These are phyloP conservation scores for Ustilago trichophora DNA, from an alignment of 1,284 basidiomycete genomes.

Conservation along the genomic window DNA sequence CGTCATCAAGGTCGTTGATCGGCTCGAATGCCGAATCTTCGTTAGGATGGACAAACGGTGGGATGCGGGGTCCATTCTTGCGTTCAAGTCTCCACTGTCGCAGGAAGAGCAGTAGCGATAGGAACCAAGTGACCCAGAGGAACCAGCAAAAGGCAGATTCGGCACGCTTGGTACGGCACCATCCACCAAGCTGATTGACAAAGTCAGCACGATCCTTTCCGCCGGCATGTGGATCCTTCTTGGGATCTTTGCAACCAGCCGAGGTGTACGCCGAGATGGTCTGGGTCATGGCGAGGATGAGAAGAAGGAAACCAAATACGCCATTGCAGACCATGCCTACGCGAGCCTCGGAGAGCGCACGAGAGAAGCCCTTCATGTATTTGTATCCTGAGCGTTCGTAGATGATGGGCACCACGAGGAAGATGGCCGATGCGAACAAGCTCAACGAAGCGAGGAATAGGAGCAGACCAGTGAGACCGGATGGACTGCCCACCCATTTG, in stretches of 20 bases:
- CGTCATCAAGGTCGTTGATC: conserved; percentile 49
- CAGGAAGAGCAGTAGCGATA: conserved; percentile 53
- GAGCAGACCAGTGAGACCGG: conserved; percentile 56
- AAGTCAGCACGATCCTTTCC: conserved; percentile 48
- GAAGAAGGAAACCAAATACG: conserved; percentile 39
- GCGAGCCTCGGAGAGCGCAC: conserved; percentile 52
- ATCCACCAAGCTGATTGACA: conserved; percentile 45
- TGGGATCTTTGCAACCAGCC: conserved; percentile 55
- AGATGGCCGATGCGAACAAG: conserved; percentile 38
- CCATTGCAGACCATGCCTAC: conserved; percentile 57
- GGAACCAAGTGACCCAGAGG: conserved; percentile 46
- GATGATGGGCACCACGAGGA: conserved; percentile 52
- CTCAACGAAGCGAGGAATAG: conserved; percentile 47
- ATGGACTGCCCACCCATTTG: conserved; percentile 54
- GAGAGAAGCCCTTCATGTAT: conserved; percentile 30
- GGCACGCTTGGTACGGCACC: conserved; percentile 59
- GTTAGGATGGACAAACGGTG: conserved; percentile 56
- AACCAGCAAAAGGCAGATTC: conserved; percentile 61
- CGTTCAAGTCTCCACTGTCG: conserved; percentile 55
- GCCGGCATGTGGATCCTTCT: conserved; percentile 52
- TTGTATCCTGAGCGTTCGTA: conserved; percentile 45
- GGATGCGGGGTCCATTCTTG: conserved; percentile 62
- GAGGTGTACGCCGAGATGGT: conserved; percentile 58
- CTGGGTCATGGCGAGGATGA: conserved; percentile 53
- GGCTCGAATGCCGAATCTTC: conserved; percentile 60